These are phyloP conservation scores for Ogataea minuta DNA, from an alignment of 805 yeast species.

Conservation along the genomic window DNA sequence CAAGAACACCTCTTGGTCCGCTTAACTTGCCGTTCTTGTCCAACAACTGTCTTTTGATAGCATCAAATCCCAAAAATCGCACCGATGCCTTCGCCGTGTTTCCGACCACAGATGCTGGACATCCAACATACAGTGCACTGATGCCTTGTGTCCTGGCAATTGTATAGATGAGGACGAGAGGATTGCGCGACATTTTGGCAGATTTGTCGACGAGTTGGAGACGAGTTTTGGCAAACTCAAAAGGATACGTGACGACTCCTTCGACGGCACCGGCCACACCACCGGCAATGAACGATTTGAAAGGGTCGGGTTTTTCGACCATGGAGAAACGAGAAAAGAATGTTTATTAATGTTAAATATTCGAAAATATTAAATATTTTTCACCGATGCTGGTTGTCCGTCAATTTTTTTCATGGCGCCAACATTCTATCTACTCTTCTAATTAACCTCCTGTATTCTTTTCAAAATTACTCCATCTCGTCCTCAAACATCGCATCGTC, in stretches of 20 bases:
- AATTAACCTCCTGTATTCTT: neutral
- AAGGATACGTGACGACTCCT: constrained; percentile 90
- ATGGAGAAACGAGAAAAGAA: neutral
- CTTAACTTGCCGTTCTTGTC: constrained; percentile 86
- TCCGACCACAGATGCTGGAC: constrained; percentile 95
- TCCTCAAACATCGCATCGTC: constrained; percentile 25
- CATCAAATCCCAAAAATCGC: constrained; percentile 88
- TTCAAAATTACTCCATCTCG: constrained; percentile 3
- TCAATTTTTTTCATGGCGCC: too few species aligned
- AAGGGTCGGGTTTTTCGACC: constrained; percentile 54
- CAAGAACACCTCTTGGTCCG: constrained; percentile 88
- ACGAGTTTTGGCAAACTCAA: constrained; percentile 94
- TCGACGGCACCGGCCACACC: constrained; percentile 97
- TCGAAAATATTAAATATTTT: neutral
- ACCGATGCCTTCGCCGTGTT: constrained; percentile 97
- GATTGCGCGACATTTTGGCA: constrained; percentile 71
- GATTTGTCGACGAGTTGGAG: constrained; percentile 75
- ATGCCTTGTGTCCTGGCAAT: constrained; percentile 79
- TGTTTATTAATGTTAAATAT: neutral
- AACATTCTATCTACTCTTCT: constrained; percentile 1
- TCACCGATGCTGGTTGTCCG: neutral
- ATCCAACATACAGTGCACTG: constrained; percentile 82
- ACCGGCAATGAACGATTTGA: constrained; percentile 87
- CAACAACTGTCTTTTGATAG: constrained; percentile 70
- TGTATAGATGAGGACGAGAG: constrained; percentile 72